These are phyloP conservation scores for Backusella westeae DNA, from an alignment of 192 early-diverging fungal genomes.

Conservation along the genomic window DNA sequence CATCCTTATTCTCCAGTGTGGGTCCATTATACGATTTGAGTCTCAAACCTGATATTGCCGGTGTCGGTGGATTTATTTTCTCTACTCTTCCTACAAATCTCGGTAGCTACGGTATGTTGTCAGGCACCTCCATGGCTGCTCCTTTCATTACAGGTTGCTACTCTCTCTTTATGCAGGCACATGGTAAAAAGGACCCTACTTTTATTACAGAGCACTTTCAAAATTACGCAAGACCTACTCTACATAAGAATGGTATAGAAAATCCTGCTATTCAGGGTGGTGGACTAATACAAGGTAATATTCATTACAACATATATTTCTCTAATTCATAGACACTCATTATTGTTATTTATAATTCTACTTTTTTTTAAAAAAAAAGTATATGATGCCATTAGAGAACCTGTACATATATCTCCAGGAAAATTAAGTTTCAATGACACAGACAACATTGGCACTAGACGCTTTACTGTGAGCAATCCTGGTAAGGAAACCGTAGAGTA, in stretches of 20 bases:
- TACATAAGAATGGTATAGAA: slow-evolving; percentile 19
- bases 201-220: slow-evolving; percentile 34
- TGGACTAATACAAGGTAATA: slow-evolving; percentile 46
- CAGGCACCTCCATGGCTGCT: slow-evolving; percentile 63
- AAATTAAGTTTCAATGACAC: slow-evolving; percentile 53
- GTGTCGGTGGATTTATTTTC: slow-evolving; percentile 51
- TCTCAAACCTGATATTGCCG: slow-evolving; percentile 50
- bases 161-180: slow-evolving; percentile 44
- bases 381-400: slow-evolving; percentile 37
- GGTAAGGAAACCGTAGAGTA: slow-evolving; percentile 33
- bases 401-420: slow-evolving; percentile 39
- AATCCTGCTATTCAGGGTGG: slow-evolving; percentile 46
- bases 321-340: background rate
- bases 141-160: slow-evolving; percentile 52
- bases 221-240: slow-evolving; percentile 31
- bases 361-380: slow-evolving; percentile 1
- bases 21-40: slow-evolving; percentile 71
- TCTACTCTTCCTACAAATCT: slow-evolving; percentile 46
- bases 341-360: background rate
- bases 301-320: background rate
- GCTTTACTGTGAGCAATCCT: slow-evolving; percentile 41
- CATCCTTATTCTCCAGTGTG: slow-evolving; percentile 72
- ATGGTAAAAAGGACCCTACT: slow-evolving; percentile 18
- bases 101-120: slow-evolving; percentile 43
- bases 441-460: slow-evolving; percentile 23